These are phyloP conservation scores for Seiridium unicorne DNA, from an alignment of 2,329 filamentous ascomycete species.

Conservation along the genomic window DNA sequence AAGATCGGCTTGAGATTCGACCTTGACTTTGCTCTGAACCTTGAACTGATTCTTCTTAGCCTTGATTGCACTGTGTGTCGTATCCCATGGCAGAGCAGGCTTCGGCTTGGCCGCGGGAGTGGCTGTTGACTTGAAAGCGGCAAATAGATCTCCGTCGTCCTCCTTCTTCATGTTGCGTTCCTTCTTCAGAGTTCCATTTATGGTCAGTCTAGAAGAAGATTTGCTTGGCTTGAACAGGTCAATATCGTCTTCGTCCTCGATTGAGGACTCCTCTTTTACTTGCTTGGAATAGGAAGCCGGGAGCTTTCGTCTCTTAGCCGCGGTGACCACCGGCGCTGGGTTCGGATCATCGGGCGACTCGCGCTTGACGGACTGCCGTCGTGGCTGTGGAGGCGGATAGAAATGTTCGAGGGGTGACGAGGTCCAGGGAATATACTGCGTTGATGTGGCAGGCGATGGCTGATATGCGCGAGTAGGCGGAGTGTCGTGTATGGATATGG, in stretches of 20 bases:
- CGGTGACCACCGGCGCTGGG: conserved; percentile 22
- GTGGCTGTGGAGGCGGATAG: conserved; percentile 31
- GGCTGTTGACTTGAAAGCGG: conserved; percentile 7
- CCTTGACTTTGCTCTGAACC: conserved; percentile 53
- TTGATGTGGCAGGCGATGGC: conserved; percentile 21
- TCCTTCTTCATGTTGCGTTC: not conserved
- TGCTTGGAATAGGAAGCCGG: conserved; percentile 45
- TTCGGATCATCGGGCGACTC: conserved; percentile 30
- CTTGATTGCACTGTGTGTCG: conserved; percentile 71
- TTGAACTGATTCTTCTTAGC: conserved; percentile 74
- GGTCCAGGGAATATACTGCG: conserved; percentile 65
- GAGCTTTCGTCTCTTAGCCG: conserved; percentile 61
- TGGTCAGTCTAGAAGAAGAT: not conserved
- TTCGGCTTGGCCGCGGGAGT: conserved; percentile 34
- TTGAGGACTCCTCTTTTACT: not conserved
- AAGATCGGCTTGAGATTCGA: conserved; percentile 36
- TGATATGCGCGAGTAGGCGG: conserved; percentile 13
- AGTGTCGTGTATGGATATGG: conserved; percentile 25
- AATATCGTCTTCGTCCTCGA: not conserved
- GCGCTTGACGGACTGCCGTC: conserved; percentile 38
- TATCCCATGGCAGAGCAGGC: conserved; percentile 61
- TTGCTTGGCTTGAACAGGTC: not conserved
- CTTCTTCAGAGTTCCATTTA: not conserved
- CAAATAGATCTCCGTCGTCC: not conserved
- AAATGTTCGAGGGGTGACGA: conserved; percentile 57